Base-by-base conservation (phyloP, 805 yeast genomes). In the Zygosaccharomyces siamensis region DNA sequence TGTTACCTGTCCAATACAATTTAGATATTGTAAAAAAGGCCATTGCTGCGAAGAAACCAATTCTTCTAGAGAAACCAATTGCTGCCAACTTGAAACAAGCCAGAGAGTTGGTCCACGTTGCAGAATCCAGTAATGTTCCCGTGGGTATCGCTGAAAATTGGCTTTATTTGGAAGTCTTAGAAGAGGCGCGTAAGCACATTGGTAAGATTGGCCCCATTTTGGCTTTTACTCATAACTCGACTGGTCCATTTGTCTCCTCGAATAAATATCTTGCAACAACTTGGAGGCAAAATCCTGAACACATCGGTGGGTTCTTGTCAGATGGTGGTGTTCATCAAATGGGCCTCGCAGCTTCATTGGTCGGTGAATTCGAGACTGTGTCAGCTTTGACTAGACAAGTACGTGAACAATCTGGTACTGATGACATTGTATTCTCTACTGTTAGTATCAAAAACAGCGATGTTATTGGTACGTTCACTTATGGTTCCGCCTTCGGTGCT, bases 301-400 rank as follows among this genome's bases (percentile, higher is more conserved):
- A 92, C 64, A 78, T 89, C 56, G 98, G 98, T 47, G 97, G 97
- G 0, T 90, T 75, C 69, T 73, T 92, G 59, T 83, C 92, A 50
- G 98, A 92, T 62, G 97, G 97, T 61, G 98, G 97, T 64, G 98
- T 92, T 21, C 98, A 92, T 69, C 97, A 90, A 68, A 72, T 90
- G 66, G 96, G 96, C 2, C 71, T 89, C 33, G 76, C 90, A 55
- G 89, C 96, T 7, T 88, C 81, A 51, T 81, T 89, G 16, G 73
- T 92, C 47, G 97, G 98, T 46, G 73, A 75, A 21, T 83, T 89
- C 12, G 80, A 77, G 43, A 67, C 82, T 5, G 80, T 90, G 33
- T 78, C 87, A 47, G 97, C 89, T 7, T 77, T 78, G 56, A 84
- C 97, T 11, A 80, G 73, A 52, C 97, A 89, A 70, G 76, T 87